phyloP scores from a whole-genome alignment of 345 rosid genomes.

The Pistacia vera region DNA sequence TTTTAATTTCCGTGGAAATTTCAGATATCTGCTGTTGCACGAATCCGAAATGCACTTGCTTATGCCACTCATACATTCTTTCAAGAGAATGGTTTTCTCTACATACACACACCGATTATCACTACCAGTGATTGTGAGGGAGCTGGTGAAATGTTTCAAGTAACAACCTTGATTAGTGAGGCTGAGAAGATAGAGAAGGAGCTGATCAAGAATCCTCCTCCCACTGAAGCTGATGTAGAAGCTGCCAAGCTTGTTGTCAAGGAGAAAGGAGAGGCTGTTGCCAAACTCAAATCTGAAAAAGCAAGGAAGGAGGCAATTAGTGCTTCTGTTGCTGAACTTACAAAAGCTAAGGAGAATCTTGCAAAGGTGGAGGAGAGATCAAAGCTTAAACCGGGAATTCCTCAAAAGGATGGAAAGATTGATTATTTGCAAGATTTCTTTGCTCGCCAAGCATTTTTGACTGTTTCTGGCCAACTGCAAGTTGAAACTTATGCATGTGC shows the following conservation, averaged over 20 bases:
- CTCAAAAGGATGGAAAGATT: slow-evolving; percentile 70
- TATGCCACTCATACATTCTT: slow-evolving; percentile 89
- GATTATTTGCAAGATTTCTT: slow-evolving; percentile 81
- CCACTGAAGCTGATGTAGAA: slow-evolving; percentile 81
- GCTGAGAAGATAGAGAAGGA: slow-evolving; percentile 76
- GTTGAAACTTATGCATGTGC: slow-evolving; percentile 91
- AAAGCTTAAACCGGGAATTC: slow-evolving; percentile 78
- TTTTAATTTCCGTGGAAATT: not conserved
- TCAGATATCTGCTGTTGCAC: slow-evolving; percentile 83
- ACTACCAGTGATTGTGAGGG: slow-evolving; percentile 98
- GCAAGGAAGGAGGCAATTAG: slow-evolving; percentile 64
- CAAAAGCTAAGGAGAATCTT: slow-evolving; percentile 52
- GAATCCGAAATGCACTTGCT: slow-evolving; percentile 87
- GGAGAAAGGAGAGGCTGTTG: slow-evolving; percentile 69
- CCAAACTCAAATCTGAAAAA: slow-evolving; percentile 59
- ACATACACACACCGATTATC: slow-evolving; percentile 83
- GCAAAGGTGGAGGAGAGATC: slow-evolving; percentile 64
- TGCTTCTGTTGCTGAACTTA: slow-evolving; percentile 60
- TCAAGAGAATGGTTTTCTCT: slow-evolving; percentile 69
- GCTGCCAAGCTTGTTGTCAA: slow-evolving; percentile 59
- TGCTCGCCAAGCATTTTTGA: slow-evolving; percentile 88
- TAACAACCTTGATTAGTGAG: slow-evolving; percentile 71
- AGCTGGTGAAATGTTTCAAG: slow-evolving; percentile 99
- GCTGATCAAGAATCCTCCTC: slow-evolving; percentile 73
- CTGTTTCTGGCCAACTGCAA: slow-evolving; percentile 94